Base-by-base conservation (phyloP, 805 yeast species). In the Torulaspora gathmanii region DNA sequence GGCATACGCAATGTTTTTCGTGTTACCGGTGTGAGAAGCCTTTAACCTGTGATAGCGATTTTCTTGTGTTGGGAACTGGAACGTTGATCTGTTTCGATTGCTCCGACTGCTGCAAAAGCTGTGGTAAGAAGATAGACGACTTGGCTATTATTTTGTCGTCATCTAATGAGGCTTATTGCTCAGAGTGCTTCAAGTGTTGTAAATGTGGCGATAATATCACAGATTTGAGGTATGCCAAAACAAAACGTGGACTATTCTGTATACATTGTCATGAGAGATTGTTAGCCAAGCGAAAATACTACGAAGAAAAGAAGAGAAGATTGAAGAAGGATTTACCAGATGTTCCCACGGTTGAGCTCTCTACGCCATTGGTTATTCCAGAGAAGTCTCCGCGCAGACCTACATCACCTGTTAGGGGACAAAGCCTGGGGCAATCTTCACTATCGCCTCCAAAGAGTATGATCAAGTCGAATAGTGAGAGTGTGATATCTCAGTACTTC, bases 101-200 rank as follows among this genome's bases (percentile, higher is more conserved):
- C 64, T 86, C 95, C n/a, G 95, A 91, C 63, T 78, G 83, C 35
- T 91, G 99, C 65, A 79, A 79, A 54, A 79, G 82, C 47, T 91
- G 99, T 71, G 78, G 80, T 39, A 83, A 83, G 60, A 86, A 87
- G 63, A 93, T 91, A 51, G 91, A 86, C 55, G 96, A 91, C 63
- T 73, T 88, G 70, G 98, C 99, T 11, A 90, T 93, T 25, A 57
- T 64, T 4, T 42, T 63, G 19, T 89, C 98, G 1, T 89, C 98
- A 1, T 96, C 96, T 20, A 95, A 93, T 56, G 91, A 86, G 61
- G 96, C 98, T 2, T 93, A 87, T 64, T 93, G 98, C 64, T 79
- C 95, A 7, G 73, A 75, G 40, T 91, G 99, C 65, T 93, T 91
- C 70, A 80, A 80, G 57, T 91, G 99, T 65, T 79, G 91, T 40